Base-by-base conservation (phyloP, 805 yeast species). In the Suhomyces vadensis region DNA sequence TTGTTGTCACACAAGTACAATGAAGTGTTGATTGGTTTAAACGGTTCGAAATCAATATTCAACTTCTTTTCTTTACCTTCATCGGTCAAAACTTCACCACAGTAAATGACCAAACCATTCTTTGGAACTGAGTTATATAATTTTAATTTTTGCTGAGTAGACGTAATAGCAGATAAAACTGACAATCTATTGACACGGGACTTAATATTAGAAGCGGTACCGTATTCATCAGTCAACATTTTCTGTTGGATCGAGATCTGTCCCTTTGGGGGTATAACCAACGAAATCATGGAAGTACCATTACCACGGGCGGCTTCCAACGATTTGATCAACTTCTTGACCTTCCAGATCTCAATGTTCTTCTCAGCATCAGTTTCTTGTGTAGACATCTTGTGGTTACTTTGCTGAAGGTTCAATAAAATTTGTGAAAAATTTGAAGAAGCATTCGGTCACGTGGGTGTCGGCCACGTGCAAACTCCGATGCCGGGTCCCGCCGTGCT, bases 341-440 rank as follows among this genome's bases (percentile, higher is more conserved):
- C 83, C 82, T 94, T 94, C 99, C 99, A 94, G 76, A 94, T 91
- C 75, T 94, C 96, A 65, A 94, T 92, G 74, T 91, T 92, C 74
- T 87, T 90, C 65, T 94, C 99, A 2, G 68, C 68, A 54, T 89
- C 96, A 49, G 82, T 75, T 56, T 82, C 62, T 45, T 55, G 55
- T 17, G 43, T 39, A 3, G 64, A 55, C 64, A 60, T 57, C 24
- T 27, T 36, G 33, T 4, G 14, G 31, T 3, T 22, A n/a, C n/a
- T n/a, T n/a, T n/a, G 19, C 16, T 29, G 33, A 13, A 14, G 16
- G 33, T 16, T 29, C 14, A 11, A 17, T 20, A 29, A 29, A 17
- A 29, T 29, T 29, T 16, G 33, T 29, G 33, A 29, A 29, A 29
- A 29, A 29, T 29, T 29, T 29, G 33, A 29, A 29, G 33, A 20